These are phyloP conservation scores for Boeremia exigua DNA, from an alignment of 2,329 filamentous ascomycete species.

Conservation along the genomic window DNA sequence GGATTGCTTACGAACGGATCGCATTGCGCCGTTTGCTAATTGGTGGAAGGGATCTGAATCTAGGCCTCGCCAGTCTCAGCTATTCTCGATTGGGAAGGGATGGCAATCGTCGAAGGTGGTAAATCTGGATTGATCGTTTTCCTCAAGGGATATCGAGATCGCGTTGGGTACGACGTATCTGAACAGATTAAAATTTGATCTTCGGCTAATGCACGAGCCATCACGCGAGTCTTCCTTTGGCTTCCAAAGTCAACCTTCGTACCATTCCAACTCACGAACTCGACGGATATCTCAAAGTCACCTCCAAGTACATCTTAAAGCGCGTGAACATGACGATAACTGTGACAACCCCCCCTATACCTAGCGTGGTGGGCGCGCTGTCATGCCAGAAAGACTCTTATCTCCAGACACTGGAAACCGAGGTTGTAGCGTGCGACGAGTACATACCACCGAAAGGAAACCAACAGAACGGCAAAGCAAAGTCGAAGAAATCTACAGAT, in stretches of 20 bases:
- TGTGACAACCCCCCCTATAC: conserved; percentile 6
- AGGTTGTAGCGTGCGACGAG: conserved; percentile 42
- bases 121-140: not conserved
- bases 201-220: conserved; percentile 21
- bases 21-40: not conserved
- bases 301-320: not conserved
- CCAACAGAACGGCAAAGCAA: conserved; percentile 29
- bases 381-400: conserved; percentile 44
- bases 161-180: not conserved
- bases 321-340: conserved; percentile 25
- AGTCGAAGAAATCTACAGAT: conserved; percentile 36
- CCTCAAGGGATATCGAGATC: not conserved
- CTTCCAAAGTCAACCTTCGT: not conserved
- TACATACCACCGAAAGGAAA: conserved; percentile 28
- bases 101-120: not conserved
- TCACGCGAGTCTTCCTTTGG: conserved; percentile 19
- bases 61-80: conserved; percentile 1
- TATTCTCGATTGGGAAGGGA: not conserved
- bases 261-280: not conserved
- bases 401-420: conserved; percentile 36
- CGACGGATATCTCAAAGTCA: conserved; percentile 12
- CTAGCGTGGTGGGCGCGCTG: conserved; percentile 39
- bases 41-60: not conserved
- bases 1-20: not conserved
- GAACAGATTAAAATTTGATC: not conserved